phyloP scores from a whole-genome alignment of 2,329 filamentous ascomycete species.

The Emmonsiellopsis sp. region DNA sequence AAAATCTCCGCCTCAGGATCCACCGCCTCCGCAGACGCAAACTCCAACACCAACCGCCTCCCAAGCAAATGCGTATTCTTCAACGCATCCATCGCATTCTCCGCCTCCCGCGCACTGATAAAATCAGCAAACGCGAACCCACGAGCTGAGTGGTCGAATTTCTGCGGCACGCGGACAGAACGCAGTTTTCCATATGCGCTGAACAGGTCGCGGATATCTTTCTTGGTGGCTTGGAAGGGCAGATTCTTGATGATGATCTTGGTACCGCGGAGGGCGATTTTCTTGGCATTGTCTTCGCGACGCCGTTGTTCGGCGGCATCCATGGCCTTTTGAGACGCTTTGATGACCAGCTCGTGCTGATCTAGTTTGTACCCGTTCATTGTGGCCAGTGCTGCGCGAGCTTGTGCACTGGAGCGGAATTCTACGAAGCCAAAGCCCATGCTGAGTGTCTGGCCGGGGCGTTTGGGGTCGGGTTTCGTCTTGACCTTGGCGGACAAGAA shows the following conservation, averaged over 20 bases:
- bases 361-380: conserved; percentile 89
- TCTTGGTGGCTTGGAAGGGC: conserved; percentile 90
- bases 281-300: conserved; percentile 75
- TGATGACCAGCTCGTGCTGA: conserved; percentile 74
- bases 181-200: conserved; percentile 85
- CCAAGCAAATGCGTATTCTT: conserved; percentile 90
- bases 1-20: conserved; percentile 94
- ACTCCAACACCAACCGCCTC: conserved; percentile 80
- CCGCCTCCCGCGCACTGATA: conserved; percentile 78
- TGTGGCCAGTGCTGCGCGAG: conserved; percentile 67
- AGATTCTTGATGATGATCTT: conserved; percentile 98
- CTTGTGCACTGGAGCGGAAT: conserved; percentile 69
- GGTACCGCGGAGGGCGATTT: conserved; percentile 64
- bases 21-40: conserved; percentile 76
- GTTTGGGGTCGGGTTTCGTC: conserved; percentile 88
- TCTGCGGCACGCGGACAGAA: conserved; percentile 88
- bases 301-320: conserved; percentile 83
- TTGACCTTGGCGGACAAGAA: conserved; percentile 87
- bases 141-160: conserved; percentile 78
- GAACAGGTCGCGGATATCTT: conserved; percentile 79
- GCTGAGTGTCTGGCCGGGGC: conserved; percentile 74
- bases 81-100: conserved; percentile 82
- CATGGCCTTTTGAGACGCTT: conserved; percentile 74
- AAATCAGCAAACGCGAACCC: conserved; percentile 98
- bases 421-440: conserved; percentile 98